Evolutionary conservation across 257 asterid species (phyloP).

Genomic region (Nicotiana obtusifolia): DNA sequence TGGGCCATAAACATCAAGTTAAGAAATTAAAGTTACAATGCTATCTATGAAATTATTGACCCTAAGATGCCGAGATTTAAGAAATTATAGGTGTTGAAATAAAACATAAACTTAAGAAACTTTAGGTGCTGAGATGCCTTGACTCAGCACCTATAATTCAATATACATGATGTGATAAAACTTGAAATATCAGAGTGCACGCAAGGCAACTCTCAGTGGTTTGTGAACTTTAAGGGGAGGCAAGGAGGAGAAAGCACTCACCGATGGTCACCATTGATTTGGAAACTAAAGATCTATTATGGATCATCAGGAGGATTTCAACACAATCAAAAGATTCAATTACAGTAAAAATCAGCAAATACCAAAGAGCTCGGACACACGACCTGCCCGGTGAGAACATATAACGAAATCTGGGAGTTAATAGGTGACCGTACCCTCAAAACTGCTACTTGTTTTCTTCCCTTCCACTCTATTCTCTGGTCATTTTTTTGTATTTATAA

Average conservation of each 20-base stretch:
- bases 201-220: background rate
- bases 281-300: background rate
- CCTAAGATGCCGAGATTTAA: background rate
- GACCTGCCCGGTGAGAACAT: background rate
- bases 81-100: background rate
- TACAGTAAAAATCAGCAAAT: background rate
- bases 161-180: background rate
- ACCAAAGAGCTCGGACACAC: background rate
- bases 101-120: background rate
- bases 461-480: background rate
- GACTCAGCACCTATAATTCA: background rate
- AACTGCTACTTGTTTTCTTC: background rate
- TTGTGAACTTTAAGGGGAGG: background rate
- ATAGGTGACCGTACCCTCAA: background rate
- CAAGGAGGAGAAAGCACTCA: background rate
- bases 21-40: background rate
- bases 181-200: background rate
- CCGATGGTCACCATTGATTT: background rate
- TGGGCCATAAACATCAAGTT: background rate
- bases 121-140: background rate
- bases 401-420: background rate
- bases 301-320: background rate
- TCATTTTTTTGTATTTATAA: background rate
- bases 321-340: background rate
- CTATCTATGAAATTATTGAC: background rate